Evolutionary conservation across 2,329 filamentous ascomycete species (phyloP).

Genomic region (Blastomyces silverae): DNA sequence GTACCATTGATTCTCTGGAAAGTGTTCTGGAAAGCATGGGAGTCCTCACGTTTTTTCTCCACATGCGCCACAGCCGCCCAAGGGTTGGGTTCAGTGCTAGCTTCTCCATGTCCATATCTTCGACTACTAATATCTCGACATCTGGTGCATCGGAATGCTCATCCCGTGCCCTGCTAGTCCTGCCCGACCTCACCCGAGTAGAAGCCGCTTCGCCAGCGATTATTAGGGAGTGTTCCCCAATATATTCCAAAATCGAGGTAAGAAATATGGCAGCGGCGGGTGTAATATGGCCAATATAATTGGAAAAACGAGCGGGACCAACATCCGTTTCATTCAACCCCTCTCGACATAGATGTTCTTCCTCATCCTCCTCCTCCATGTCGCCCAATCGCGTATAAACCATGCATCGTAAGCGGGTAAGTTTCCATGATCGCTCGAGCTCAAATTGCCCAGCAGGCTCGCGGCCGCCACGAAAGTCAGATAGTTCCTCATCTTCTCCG

Average conservation of each 20-base stretch:
- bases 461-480: slow-evolving; percentile 48
- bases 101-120: slow-evolving; percentile 87
- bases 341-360: slow-evolving; percentile 76
- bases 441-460: slow-evolving; percentile 64
- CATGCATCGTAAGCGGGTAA: slow-evolving; percentile 90
- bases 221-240: slow-evolving; percentile 86
- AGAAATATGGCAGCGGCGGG: slow-evolving; percentile 93
- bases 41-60: slow-evolving; percentile 65
- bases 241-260: slow-evolving; percentile 86
- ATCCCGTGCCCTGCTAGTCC: slow-evolving; percentile 31
- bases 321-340: slow-evolving; percentile 55
- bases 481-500: slow-evolving; percentile 65
- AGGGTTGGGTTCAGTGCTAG: slow-evolving; percentile 83
- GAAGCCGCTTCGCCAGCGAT: slow-evolving; percentile 77
- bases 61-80: slow-evolving; percentile 85
- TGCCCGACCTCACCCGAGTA: slow-evolving; percentile 48
- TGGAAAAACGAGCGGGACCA: slow-evolving; percentile 50
- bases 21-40: slow-evolving; percentile 38
- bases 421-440: slow-evolving; percentile 88
- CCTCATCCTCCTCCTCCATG: slow-evolving; percentile 96
- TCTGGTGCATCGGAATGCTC: slow-evolving; percentile 42
- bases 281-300: slow-evolving; percentile 61
- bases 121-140: slow-evolving; percentile 60
- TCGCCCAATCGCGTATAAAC: slow-evolving; percentile 95
- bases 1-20: slow-evolving; percentile 37